Conservation (phyloP, 2,329 filamentous ascomycete genomes). For the Alternaria consortialis region DNA sequence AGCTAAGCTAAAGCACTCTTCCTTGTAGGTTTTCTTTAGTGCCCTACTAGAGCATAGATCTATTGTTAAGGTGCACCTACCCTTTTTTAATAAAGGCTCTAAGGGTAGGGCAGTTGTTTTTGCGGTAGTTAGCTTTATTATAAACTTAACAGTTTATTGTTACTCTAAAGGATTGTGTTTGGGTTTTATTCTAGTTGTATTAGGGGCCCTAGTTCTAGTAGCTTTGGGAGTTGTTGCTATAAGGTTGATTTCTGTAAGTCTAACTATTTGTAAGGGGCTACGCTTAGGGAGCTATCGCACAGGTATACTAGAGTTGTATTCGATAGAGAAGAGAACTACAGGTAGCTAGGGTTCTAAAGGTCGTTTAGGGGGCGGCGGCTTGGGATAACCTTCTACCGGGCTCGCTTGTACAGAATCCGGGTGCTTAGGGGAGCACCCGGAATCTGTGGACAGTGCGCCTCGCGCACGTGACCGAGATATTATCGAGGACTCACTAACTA, state of each 20-base stretch:
- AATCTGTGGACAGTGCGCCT: too few species aligned
- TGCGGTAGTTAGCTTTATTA: neutral
- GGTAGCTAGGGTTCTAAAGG: too few species aligned
- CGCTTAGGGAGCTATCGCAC: too few species aligned
- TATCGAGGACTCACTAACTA: too few species aligned
- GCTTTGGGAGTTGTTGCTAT: neutral
- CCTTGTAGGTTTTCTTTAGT: neutral
- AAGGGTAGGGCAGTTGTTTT: neutral
- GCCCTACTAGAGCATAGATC: neutral
- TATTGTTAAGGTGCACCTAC: neutral
- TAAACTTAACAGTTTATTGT: neutral
- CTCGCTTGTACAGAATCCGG: too few species aligned
- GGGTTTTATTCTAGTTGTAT: neutral
- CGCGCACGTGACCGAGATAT: too few species aligned
- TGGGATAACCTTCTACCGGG: too few species aligned
- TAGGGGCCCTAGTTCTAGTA: neutral
- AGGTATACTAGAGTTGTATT: too few species aligned
- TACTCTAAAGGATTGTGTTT: neutral
- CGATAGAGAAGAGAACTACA: too few species aligned
- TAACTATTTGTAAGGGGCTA: too few species aligned
- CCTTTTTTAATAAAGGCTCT: neutral
- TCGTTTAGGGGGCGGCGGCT: too few species aligned
- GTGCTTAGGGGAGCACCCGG: too few species aligned
- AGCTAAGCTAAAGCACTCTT: neutral
- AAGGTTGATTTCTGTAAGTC: neutral